Base-by-base conservation (phyloP, 106 monocot genomes). In the Dioscorea dumetorum region DNA sequence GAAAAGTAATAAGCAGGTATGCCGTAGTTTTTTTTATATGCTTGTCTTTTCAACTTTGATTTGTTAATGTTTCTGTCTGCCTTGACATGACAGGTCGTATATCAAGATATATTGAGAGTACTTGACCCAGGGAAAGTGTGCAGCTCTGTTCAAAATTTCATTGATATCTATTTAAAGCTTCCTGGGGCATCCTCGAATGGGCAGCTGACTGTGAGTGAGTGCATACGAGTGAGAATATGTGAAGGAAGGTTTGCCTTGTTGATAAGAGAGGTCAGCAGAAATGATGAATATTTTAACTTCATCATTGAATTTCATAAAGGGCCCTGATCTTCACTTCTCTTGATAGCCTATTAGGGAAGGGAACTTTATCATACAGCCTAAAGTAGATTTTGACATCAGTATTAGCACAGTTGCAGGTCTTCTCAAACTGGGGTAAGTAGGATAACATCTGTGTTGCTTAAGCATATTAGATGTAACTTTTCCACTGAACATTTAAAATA, bases 321-420 rank as follows among this genome's bases (percentile, higher is more conserved):
- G 58, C 17, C 1, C 71, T 51, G 51, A 74, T 66, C 21, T 51
- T 50, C 6, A 41, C 60, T 24, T 66, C 22, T 67, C 64, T 56
- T 60, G 53, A 18, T 61, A 97, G 97, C 97, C 97, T 53, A 92
- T 97, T 73, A 75, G 78, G 60, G 97, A 97, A 74, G 97, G 97
- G 21, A 97, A 97, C 73, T 97, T 92, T 69, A 89, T 91, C 62
- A 73, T 97, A 74, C 97, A 97, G 58, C 97, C 97, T 58, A 97
- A 97, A 72, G 92, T 97, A 34, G 97, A 97, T 70, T 97, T 97
- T 80, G 97, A 97, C 79, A 97, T 97, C 72, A 92, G 97, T 79
- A 84, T 81, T n/a, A 84, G 81, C 66, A 97, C 97, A 66, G 97
- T 97, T 74, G 83, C 89, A 59, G 97, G 97, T 67, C 97, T 97